Percentiles rank a stretch among this genome's conserved stretches.
Conservation (phyloP, 495 filamentous ascomycete species). For the Daldinia childiae region DNA sequence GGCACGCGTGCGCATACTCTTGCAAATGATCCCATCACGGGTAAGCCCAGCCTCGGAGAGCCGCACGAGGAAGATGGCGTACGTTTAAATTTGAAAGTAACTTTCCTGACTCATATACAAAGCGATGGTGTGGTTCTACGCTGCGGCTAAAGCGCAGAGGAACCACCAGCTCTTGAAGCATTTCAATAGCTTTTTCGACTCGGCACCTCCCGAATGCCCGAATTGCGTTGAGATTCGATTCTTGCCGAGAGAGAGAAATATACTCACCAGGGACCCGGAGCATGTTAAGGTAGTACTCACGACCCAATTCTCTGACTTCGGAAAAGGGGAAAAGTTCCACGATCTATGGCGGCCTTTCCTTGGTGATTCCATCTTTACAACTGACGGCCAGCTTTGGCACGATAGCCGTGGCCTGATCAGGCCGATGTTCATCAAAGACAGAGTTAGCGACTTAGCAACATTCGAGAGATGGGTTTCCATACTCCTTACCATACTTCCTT, state of each 20-base stretch:
- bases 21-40: constrained; percentile 29
- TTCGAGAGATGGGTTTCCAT: constrained; percentile 60
- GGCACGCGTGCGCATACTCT: constrained; percentile 29
- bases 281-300: constrained; percentile 67
- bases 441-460: constrained; percentile 57
- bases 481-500: constrained; percentile 53
- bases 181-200: constrained; percentile 44
- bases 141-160: constrained; percentile 37
- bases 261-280: constrained; percentile 64
- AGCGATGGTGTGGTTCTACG: constrained; percentile 22
- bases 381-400: constrained; percentile 64
- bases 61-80: background rate
- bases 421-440: constrained; percentile 67
- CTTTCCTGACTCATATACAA: constrained; percentile 20
- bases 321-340: constrained; percentile 63
- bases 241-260: constrained; percentile 49
- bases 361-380: constrained; percentile 67
- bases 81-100: background rate
- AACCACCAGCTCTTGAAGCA: constrained; percentile 49
- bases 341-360: constrained; percentile 64
- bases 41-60: constrained; percentile 24
- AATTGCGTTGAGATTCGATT: constrained; percentile 51
- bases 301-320: constrained; percentile 64
- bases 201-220: constrained; percentile 48
- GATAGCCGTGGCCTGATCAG: constrained; percentile 62